Base-by-base conservation (phyloP, 2,329 filamentous ascomycete genomes). In the Hymenoscyphus occultus region DNA sequence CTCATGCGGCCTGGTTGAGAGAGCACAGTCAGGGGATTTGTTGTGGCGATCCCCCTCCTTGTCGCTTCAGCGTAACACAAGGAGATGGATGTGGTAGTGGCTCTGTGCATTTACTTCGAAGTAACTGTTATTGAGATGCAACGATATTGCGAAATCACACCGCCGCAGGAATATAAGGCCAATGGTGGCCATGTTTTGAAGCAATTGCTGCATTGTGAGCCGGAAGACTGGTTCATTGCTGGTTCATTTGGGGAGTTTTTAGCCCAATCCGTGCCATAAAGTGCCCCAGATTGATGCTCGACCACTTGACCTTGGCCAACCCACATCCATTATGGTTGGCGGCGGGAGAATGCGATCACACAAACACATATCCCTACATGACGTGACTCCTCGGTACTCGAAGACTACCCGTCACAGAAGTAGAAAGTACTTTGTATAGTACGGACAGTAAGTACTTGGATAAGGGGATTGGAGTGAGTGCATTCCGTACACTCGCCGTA, bases 21-120 rank as follows among this genome's bases (percentile, higher is more conserved):
- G 54, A 60, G 31, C 51, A 19, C 16, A 35, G 48, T 42, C 56
- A 22, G 58, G 28, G 48, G 45, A 35, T 48, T 57, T 61, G 48
- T 58, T 65, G 58, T 59, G 64, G 63, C 57, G 64, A 65, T 65
- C 64, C 45, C 58, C 45, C 39, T 35, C 60, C 60, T 61, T 48
- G 42, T 39, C 64, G 14, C 16, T 12, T 12, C 32, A 42, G 60
- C 42, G 45, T 51, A 61, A 61, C 48, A n/a, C 48, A 28, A 57
- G 19, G 48, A 19, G 59, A 57, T 22, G 39, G 28, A 14, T 39
- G n/a, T 48, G 32, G 19, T 22, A 28, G 35, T 35, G 35, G 9
- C 32, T 42, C 32, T 62, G 12, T 56, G 42, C 61, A 63, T 56
- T 10, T 28, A 22, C 22, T 22, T 22, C 22, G 22, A 22, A 22